phyloP scores from a whole-genome alignment of 1,284 basidiomycete genomes.

The Ganoderma sinense region DNA sequence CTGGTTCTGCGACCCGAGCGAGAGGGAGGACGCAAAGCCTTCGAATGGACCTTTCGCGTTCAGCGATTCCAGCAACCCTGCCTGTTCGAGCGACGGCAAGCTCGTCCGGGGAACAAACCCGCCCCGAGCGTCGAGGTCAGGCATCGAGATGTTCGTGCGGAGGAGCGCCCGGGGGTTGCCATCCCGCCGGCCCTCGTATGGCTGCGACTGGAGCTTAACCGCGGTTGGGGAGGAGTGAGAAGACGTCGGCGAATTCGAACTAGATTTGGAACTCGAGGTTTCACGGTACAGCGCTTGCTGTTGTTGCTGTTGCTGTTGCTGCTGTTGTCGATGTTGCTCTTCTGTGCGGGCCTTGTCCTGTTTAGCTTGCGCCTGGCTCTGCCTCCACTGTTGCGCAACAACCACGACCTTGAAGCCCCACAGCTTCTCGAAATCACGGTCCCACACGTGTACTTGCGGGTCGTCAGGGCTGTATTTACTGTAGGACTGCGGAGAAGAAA shows the following conservation, averaged over 20 bases:
- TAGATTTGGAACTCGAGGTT: conserved; percentile 10
- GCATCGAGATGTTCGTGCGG: conserved; percentile 26
- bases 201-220: conserved; percentile 9
- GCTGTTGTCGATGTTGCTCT: conserved; percentile 24
- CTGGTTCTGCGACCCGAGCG: conserved; percentile 28
- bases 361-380: conserved; percentile 36
- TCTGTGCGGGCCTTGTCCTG: conserved; percentile 17
- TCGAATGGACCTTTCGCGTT: conserved; percentile 41
- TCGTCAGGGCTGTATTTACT: conserved; percentile 69
- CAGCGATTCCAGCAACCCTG: conserved; percentile 69
- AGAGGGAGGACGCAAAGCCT: conserved; percentile 35
- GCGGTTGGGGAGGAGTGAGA: conserved; percentile 21
- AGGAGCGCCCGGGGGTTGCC: conserved; percentile 26
- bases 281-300: conserved; percentile 20
- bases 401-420: conserved; percentile 55
- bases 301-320: conserved; percentile 19
- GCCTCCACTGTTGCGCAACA: conserved; percentile 42
- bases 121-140: conserved; percentile 22
- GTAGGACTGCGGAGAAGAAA: conserved; percentile 54
- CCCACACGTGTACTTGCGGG: conserved; percentile 60
- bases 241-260: conserved; percentile 24
- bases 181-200: conserved; percentile 24
- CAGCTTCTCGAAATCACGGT: conserved; percentile 65
- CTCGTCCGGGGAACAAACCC: conserved; percentile 43
- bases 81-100: conserved; percentile 75